phyloP scores from a whole-genome alignment of 164 flowering plant species.

The Aristolochia fimbriata region DNA sequence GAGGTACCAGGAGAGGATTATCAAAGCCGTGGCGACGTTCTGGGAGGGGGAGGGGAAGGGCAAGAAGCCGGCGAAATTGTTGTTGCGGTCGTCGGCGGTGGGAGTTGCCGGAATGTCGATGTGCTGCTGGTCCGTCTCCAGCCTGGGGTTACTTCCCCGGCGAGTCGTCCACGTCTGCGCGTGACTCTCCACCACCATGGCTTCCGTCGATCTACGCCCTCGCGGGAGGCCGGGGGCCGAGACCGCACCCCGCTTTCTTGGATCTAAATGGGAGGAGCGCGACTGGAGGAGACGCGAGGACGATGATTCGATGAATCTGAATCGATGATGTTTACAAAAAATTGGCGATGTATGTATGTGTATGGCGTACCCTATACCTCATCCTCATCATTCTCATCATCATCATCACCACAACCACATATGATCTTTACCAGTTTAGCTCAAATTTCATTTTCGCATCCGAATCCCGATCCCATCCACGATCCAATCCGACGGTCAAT shows the following conservation, averaged over 20 bases:
- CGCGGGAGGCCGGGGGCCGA: background rate
- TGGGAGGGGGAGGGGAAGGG: conserved; percentile 16
- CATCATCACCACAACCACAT: no score
- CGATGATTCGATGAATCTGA: background rate
- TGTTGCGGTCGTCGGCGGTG: conserved; percentile 48
- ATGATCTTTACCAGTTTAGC: background rate
- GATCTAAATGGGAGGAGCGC: background rate
- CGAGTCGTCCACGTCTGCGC: conserved; percentile 66
- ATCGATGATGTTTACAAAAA: conserved; percentile 37
- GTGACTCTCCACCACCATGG: conserved; percentile 25
- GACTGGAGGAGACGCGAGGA: background rate
- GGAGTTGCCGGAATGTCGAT: conserved; percentile 76
- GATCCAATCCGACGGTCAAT: no score
- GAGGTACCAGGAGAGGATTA: conserved; percentile 70
- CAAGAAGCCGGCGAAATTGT: conserved; percentile 10
- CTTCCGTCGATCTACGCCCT: background rate
- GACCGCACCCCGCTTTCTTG: no score
- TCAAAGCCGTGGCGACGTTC: conserved; percentile 34
- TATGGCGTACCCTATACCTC: background rate
- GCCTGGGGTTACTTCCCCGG: conserved; percentile 59
- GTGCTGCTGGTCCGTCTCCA: conserved; percentile 37
- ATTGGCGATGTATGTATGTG: conserved; percentile 26
- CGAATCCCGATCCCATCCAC: no score
- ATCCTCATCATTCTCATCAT: no score
- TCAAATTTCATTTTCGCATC: no score